Evolutionary conservation across 805 yeast genomes (phyloP), one percentile per base, ranked within the genome.

Genomic region (Kodamaea fukazawae): DNA sequence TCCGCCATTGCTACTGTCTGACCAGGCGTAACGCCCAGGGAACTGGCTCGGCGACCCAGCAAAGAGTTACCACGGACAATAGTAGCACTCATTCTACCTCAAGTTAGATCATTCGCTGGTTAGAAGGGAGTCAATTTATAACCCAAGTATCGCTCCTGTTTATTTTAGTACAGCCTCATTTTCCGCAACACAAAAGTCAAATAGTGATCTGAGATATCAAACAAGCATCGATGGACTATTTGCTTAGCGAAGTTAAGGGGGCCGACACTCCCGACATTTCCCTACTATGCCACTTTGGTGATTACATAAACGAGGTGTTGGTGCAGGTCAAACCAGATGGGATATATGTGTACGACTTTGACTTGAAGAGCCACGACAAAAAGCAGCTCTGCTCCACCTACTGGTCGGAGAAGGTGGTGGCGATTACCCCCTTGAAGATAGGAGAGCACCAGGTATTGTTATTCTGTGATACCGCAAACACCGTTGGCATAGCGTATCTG

Each of bases 181-280:
- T 20, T 20, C 23, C 23, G 23, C 23, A 6, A 20, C 23, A 20
- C 23, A 20, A 20, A 20, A 8, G 23, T 8, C 5, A 20, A 20
- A 20, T 20, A 6, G 23, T 8, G 23, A 20, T 20, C 23, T 20
- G 23, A 20, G 23, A n/a, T n/a, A n/a, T n/a, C n/a, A n/a, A n/a
- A n/a, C n/a, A n/a, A n/a, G n/a, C n/a, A 20, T 20, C 23, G 23
- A 20, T 20, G 23, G 23, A 20, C 23, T 49, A 46, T 40, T 40
- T 54, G 9, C 20, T 58, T 28, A 45, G 56, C 9, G 58, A 56
- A 35, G 23, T 53, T 13, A 44, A 36, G 30, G 40, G 34, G 8
- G 52, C 55, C 13, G 43, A 50, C 37, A 33, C 50, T 29, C 42
- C 47, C 6, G 34, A 34, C 13, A 33, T 36, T 6, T 51, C 55